Evolutionary conservation across 345 rosid species (phyloP).

Genomic region (Corymbia maculata): DNA sequence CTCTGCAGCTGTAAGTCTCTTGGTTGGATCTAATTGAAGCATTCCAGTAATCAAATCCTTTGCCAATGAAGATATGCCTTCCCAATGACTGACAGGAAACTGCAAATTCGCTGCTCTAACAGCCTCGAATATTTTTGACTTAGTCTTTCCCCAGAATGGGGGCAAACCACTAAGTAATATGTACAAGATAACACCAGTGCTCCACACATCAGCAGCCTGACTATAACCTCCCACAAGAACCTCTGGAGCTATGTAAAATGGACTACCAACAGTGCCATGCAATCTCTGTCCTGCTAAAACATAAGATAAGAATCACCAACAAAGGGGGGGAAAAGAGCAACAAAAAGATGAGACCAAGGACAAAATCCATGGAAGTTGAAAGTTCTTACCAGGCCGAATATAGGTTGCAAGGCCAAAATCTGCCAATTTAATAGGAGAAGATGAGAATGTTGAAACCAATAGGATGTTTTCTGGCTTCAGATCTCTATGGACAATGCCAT

Average conservation of each 20-base stretch:
- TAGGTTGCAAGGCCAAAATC: constrained; percentile 77
- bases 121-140: constrained; percentile 75
- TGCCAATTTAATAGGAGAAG: constrained; percentile 53
- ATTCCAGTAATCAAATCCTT: constrained; percentile 58
- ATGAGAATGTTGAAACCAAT: constrained; percentile 35
- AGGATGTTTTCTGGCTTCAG: constrained; percentile 65
- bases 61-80: constrained; percentile 47
- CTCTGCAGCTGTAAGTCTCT: constrained; percentile 53
- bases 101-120: constrained; percentile 69
- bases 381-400: constrained; percentile 34
- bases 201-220: constrained; percentile 69
- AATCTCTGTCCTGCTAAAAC: constrained; percentile 36
- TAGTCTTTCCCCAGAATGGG: constrained; percentile 75
- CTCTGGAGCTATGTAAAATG: constrained; percentile 70
- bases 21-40: constrained; percentile 66
- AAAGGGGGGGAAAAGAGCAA: constrained; percentile 33
- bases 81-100: constrained; percentile 67
- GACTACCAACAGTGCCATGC: constrained; percentile 61
- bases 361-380: constrained; percentile 33
- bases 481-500: constrained; percentile 56
- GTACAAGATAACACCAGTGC: constrained; percentile 63
- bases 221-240: constrained; percentile 52
- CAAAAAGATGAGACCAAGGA: constrained; percentile 57
- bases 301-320: neutral
- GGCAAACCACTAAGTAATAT: constrained; percentile 59